Percentiles rank a stretch among this genome's conserved stretches.
phyloP scores from a whole-genome alignment of 1,284 basidiomycete genomes.

The Serendipita sp. region DNA sequence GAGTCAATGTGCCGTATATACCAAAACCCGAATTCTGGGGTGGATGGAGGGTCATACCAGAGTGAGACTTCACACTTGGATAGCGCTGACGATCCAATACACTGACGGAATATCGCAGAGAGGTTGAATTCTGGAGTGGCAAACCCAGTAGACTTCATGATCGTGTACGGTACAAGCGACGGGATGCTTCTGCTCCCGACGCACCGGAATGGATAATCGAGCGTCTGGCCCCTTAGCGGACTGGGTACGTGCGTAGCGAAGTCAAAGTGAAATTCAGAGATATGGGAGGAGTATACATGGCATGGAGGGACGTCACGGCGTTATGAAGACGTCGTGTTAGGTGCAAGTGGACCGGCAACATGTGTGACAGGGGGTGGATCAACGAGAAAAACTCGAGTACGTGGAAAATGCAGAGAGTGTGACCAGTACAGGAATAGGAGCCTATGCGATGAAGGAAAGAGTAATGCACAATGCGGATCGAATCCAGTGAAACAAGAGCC shows the following conservation, averaged over 20 bases:
- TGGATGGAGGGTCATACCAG: slow-evolving; percentile 84
- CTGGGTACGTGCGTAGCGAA: background rate
- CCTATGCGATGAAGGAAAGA: too few species aligned
- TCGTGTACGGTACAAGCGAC: slow-evolving; percentile 64
- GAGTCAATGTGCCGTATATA: slow-evolving; percentile 34
- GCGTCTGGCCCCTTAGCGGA: slow-evolving; percentile 49
- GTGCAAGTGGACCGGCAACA: too few species aligned
- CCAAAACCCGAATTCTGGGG: slow-evolving; percentile 91
- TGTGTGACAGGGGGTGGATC: too few species aligned
- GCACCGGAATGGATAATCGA: slow-evolving; percentile 55
- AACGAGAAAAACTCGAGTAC: too few species aligned
- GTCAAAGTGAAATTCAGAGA: background rate
- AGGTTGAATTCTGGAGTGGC: slow-evolving; percentile 88
- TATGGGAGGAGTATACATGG: too few species aligned
- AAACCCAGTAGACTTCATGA: slow-evolving; percentile 84
- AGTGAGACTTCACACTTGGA: slow-evolving; percentile 35
- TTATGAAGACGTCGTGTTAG: too few species aligned
- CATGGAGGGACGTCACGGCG: too few species aligned
- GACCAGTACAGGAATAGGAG: too few species aligned
- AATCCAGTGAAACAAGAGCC: too few species aligned
- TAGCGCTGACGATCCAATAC: slow-evolving; percentile 1
- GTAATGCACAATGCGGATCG: too few species aligned
- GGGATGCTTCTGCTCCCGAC: slow-evolving; percentile 35
- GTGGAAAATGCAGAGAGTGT: too few species aligned
- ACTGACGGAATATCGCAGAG: slow-evolving; percentile 24